Conservation (phyloP, 2,329 filamentous ascomycete genomes). For the Calonectria leucothoes region DNA sequence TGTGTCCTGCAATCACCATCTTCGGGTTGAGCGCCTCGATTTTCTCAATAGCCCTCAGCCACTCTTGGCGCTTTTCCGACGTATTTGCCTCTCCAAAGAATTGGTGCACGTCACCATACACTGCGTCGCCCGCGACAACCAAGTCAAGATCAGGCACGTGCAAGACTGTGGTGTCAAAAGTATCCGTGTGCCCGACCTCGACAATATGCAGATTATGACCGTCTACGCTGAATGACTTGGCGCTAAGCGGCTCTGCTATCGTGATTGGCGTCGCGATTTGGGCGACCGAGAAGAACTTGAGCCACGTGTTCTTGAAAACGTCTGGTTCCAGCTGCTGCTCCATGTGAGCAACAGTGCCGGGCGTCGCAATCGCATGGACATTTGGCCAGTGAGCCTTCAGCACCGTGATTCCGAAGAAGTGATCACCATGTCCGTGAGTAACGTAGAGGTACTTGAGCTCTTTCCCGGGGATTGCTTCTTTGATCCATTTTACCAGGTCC, state of each 20-base stretch:
- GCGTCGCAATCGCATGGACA: not conserved
- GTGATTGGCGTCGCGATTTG: not conserved
- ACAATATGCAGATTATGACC: not conserved
- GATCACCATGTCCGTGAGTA: conserved; percentile 11
- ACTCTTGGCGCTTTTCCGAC: not conserved
- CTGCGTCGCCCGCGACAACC: conserved; percentile 6
- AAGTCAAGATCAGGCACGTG: conserved; percentile 7
- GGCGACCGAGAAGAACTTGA: not conserved
- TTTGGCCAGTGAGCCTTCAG: not conserved
- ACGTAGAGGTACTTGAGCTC: conserved; percentile 8
- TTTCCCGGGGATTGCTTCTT: not conserved
- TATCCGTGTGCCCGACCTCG: conserved; percentile 15
- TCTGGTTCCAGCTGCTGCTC: conserved; percentile 7
- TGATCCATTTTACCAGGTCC: conserved; percentile 1
- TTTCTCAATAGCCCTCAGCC: conserved; percentile 12
- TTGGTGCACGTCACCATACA: conserved; percentile 17
- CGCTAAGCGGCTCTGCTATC: not conserved
- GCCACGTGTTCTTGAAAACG: not conserved
- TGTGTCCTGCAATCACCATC: conserved; percentile 7
- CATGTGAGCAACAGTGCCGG: conserved; percentile 6
- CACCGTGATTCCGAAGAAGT: conserved; percentile 9
- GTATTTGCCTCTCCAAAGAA: conserved; percentile 5
- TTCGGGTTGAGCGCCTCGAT: conserved; percentile 1
- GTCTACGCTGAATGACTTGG: not conserved
- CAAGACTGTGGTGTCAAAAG: conserved; percentile 2